Evolutionary conservation across 495 filamentous ascomycete genomes (phyloP).

Genomic region (Bacidia gigantensis): DNA sequence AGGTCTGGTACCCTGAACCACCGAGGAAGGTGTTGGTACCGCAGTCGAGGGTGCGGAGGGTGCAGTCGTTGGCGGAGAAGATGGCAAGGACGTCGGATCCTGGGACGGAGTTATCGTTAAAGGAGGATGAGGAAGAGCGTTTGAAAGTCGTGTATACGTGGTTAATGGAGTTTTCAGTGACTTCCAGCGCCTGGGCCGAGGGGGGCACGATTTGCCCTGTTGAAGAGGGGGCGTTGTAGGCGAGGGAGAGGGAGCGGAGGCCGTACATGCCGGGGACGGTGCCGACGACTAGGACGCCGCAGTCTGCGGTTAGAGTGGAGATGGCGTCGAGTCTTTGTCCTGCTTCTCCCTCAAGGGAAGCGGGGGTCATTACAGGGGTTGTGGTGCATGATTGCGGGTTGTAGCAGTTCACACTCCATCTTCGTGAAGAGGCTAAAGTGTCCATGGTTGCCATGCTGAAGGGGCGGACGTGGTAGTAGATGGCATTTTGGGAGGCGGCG

Average conservation of each 20-base stretch:
- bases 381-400: conserved; percentile 23
- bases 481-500: conserved; percentile 54
- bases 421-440: background rate
- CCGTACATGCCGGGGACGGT: conserved; percentile 74
- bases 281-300: conserved; percentile 62
- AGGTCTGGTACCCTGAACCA: conserved; percentile 33
- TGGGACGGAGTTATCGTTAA: conserved; percentile 3
- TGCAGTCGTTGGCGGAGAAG: conserved; percentile 73
- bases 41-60: conserved; percentile 63
- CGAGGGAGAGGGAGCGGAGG: conserved; percentile 40
- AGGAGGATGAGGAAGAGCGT: conserved; percentile 31
- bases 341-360: conserved; percentile 25
- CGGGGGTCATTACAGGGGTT: conserved; percentile 49
- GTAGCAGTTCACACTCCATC: conserved; percentile 9
- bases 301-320: conserved; percentile 54
- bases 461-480: conserved; percentile 57
- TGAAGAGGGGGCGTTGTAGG: conserved; percentile 30
- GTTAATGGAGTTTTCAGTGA: conserved; percentile 64
- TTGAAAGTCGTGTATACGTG: conserved; percentile 59
- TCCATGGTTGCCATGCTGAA: conserved; percentile 27
- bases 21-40: conserved; percentile 48
- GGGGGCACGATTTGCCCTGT: conserved; percentile 47
- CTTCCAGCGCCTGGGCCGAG: background rate
- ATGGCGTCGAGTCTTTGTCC: conserved; percentile 29
- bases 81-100: conserved; percentile 43